Evolutionary conservation across 768 basidiomycete species (phyloP), one percentile per base, ranked within the genome.

Genomic region (Vararia minispora): DNA sequence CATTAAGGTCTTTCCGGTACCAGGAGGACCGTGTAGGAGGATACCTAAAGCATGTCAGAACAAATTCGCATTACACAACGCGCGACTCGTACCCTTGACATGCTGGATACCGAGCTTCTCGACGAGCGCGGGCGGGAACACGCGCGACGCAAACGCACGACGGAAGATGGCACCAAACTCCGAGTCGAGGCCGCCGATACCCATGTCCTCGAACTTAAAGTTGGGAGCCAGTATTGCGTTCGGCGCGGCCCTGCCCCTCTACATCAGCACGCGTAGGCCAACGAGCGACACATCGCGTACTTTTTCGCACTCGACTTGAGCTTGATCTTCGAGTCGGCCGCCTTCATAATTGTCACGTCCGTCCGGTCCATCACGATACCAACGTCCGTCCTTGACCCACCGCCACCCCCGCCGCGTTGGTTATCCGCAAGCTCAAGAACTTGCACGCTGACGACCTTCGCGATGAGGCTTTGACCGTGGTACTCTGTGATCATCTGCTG

Each of bases 151-250:
- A 55, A 99, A 99, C 0, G 95, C 95, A 52, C 95, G 84, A 56
- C 95, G 86, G 69, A 99, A 99, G 53, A 99, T 99, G 29, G 89
- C 80, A 40, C 76, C 76, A 55, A 99, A 99, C 56, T 99, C 95
- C 6, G 76, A 68, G 57, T 99, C 95, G 24, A 99, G 68, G 52
- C 95, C 95, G 53, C 95, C 95, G 52, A 99, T 98, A 13, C 95
- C 95, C 94, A 99, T 98, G 58, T 99, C 95, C 53, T 94, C 87
- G 45, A 99, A 99, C 60, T 95, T 98, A 74, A 99, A 99, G 61
- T 97, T 97, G 1, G 95, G 90, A 0, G 90, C 80, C 8, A 99
- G 72, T 49, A 99, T 94, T 1, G 95, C 90, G 55, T 97, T 98
- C 6, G 91, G 77, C 5, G 90, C 79, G 0, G 87, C 76, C 50